phyloP scores from a whole-genome alignment of 306 rosid species.

The Cicer pinnatifidum region DNA sequence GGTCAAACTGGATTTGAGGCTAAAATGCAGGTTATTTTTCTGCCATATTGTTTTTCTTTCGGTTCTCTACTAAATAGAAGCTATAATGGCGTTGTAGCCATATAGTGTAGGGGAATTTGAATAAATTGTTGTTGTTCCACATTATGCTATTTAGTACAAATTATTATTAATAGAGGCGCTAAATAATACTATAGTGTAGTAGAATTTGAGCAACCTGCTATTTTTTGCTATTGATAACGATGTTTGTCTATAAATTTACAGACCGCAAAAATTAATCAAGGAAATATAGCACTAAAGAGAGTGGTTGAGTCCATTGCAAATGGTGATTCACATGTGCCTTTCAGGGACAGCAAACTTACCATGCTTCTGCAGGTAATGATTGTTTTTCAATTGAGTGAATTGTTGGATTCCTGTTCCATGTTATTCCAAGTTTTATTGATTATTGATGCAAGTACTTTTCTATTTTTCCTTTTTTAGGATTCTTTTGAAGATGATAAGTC shows the following conservation, averaged over 20 bases:
- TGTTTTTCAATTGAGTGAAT: conserved; percentile 23
- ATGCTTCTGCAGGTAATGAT: conserved; percentile 95
- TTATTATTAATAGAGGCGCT: too few species aligned
- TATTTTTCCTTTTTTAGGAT: conserved; percentile 60
- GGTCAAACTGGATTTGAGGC: conserved; percentile 98
- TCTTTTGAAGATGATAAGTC: conserved; percentile 98
- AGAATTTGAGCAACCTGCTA: too few species aligned
- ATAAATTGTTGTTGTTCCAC: too few species aligned
- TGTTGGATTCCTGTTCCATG: conserved; percentile 19
- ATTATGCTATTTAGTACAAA: too few species aligned
- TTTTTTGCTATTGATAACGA: too few species aligned
- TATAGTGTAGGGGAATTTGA: too few species aligned
- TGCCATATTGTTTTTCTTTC: conserved; percentile 5
- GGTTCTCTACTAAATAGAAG: conserved; percentile 8
- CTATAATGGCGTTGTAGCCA: too few species aligned
- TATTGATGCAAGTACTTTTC: conserved; percentile 35
- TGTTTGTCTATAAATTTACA: conserved; percentile 40
- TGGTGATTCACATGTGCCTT: conserved; percentile 98
- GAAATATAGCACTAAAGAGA: conserved; percentile 89
- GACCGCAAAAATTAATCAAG: conserved; percentile 98
- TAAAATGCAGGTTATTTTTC: conserved; percentile 85
- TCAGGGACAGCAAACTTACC: conserved; percentile 97
- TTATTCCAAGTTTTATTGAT: conserved; percentile 17
- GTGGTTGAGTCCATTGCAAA: conserved; percentile 99
- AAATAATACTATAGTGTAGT: too few species aligned